Conservation (phyloP, 495 filamentous ascomycete genomes). For the Xylaria acuta region DNA sequence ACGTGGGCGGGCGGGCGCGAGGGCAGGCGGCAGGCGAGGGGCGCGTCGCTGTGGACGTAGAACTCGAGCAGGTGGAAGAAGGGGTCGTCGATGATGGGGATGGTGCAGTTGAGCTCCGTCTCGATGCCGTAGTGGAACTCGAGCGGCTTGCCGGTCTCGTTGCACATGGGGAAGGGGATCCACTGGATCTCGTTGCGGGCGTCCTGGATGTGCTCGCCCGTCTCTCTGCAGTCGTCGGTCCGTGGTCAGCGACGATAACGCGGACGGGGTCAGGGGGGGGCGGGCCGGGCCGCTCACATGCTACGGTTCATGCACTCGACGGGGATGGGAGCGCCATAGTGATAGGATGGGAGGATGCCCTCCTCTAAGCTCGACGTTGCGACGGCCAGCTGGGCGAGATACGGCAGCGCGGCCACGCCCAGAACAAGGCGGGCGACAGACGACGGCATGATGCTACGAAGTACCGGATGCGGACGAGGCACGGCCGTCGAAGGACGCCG, state of each 20-base stretch:
- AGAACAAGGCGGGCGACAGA: slow-evolving; percentile 27
- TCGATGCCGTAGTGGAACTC: slow-evolving; percentile 86
- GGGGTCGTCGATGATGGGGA: slow-evolving; percentile 80
- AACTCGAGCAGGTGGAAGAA: slow-evolving; percentile 98
- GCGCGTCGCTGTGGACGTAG: slow-evolving; percentile 96
- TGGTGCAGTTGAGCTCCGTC: slow-evolving; percentile 88
- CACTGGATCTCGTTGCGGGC: slow-evolving; percentile 84
- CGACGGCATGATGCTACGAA: slow-evolving; percentile 30
- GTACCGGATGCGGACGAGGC: slow-evolving; percentile 1
- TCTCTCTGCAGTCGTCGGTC: slow-evolving; percentile 52
- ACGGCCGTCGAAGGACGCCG: background rate
- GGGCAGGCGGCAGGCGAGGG: slow-evolving; percentile 89
- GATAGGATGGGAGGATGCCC: slow-evolving; percentile 51
- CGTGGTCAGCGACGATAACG: background rate
- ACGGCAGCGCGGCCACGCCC: slow-evolving; percentile 30
- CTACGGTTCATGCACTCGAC: slow-evolving; percentile 64
- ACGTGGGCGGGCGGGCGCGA: slow-evolving; percentile 67
- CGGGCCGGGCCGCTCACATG: slow-evolving; percentile 48
- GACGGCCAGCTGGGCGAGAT: slow-evolving; percentile 25
- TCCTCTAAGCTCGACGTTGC: slow-evolving; percentile 33
- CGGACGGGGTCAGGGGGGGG: slow-evolving; percentile 6
- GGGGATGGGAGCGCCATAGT: slow-evolving; percentile 54
- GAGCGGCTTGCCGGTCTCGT: slow-evolving; percentile 83
- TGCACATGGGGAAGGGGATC: slow-evolving; percentile 89
- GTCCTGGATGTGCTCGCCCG: slow-evolving; percentile 79